Evolutionary conservation across 2,329 filamentous ascomycete species (phyloP).

Genomic region (Fusarium acutatum): DNA sequence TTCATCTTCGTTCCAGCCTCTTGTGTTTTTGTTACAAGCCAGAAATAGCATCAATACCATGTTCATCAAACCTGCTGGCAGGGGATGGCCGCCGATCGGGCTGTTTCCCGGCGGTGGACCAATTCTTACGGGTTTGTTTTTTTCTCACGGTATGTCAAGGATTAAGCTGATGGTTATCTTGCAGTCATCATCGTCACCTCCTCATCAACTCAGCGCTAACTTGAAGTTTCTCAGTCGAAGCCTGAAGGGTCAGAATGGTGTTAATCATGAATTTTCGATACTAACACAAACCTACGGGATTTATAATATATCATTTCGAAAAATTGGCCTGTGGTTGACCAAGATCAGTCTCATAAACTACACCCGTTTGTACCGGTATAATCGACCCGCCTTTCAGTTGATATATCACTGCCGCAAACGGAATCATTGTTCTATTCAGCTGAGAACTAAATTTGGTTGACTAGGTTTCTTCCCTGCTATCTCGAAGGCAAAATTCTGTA

Average conservation of each 20-base stretch:
- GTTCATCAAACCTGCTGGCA: not conserved
- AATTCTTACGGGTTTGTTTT: slow-evolving; percentile 5
- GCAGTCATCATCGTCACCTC: slow-evolving; percentile 16
- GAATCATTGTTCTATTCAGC: not conserved
- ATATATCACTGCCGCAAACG: not conserved
- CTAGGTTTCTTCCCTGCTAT: not conserved
- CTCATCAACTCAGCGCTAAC: slow-evolving; percentile 25
- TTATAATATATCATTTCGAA: not conserved
- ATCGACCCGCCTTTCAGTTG: not conserved
- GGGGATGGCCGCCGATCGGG: slow-evolving; percentile 28
- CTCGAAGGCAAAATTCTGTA: slow-evolving; percentile 1
- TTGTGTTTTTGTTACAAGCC: slow-evolving; percentile 17
- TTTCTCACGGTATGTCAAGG: slow-evolving; percentile 20
- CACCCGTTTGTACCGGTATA: not conserved
- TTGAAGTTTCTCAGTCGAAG: slow-evolving; percentile 2
- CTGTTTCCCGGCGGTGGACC: slow-evolving; percentile 26
- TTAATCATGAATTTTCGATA: slow-evolving; percentile 7
- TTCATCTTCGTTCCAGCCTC: slow-evolving; percentile 29
- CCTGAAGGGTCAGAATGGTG: slow-evolving; percentile 17
- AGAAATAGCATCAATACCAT: slow-evolving; percentile 35
- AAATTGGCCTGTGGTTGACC: not conserved
- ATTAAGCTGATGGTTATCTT: slow-evolving; percentile 12
- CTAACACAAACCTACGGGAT: not conserved
- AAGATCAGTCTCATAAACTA: not conserved
- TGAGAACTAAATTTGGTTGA: not conserved